These are phyloP conservation scores for Naganishia onofrii DNA, from an alignment of 768 basidiomycete genomes.

Conservation along the genomic window DNA sequence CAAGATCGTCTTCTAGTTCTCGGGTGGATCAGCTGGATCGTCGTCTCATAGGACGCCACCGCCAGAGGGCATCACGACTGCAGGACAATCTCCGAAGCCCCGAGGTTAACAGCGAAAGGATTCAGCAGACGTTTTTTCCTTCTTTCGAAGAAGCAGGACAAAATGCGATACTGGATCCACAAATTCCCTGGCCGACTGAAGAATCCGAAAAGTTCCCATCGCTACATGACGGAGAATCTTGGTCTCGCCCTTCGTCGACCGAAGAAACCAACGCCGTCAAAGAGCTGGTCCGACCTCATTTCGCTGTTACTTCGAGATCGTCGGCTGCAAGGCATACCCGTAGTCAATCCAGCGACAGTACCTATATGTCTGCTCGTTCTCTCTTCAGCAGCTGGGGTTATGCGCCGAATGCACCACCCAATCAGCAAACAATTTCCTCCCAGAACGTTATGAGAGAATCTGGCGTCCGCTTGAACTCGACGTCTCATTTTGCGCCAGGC, in stretches of 20 bases:
- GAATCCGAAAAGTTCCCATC: not conserved
- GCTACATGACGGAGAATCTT: not conserved
- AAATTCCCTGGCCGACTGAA: not conserved
- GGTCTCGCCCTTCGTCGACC: not conserved
- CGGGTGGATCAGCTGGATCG: not conserved
- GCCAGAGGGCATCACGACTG: not conserved
- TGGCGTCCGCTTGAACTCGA: slow-evolving; percentile 5
- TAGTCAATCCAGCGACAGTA: slow-evolving; percentile 1
- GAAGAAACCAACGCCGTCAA: not conserved
- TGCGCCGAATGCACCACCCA: not conserved
- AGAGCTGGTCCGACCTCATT: not conserved
- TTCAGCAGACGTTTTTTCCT: slow-evolving; percentile 29
- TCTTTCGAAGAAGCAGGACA: slow-evolving; percentile 29
- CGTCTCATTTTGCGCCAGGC: not conserved
- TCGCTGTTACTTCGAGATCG: not conserved
- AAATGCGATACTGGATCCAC: slow-evolving; percentile 3
- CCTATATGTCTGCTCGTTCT: not conserved
- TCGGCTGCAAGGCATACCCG: not conserved
- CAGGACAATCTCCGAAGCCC: not conserved
- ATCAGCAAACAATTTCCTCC: not conserved
- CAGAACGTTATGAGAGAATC: slow-evolving; percentile 5
- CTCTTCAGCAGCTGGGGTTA: not conserved
- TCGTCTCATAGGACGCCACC: not conserved
- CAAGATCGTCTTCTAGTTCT: not conserved
- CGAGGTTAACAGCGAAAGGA: not conserved